phyloP scores from a whole-genome alignment of 2,329 filamentous ascomycete genomes.

The Fusarium sp. region DNA sequence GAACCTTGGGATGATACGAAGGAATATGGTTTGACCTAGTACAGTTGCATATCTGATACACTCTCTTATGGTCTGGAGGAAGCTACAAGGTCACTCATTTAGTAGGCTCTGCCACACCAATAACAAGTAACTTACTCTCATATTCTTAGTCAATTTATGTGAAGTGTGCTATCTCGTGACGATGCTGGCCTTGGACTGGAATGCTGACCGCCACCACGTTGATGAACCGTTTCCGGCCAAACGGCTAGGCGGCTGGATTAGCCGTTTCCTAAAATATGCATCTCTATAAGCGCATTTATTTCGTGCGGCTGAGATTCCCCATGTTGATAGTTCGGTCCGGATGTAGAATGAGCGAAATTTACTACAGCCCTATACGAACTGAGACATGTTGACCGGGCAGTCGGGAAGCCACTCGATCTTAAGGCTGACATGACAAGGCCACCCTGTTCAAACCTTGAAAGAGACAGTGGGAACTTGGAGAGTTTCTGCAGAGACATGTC shows the following conservation, averaged over 20 bases:
- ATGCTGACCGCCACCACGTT: background rate
- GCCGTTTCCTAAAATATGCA: background rate
- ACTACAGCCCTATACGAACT: background rate
- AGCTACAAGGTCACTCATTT: constrained; percentile 19
- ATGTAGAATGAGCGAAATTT: background rate
- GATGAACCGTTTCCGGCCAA: background rate
- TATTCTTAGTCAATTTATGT: background rate
- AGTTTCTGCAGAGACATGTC: background rate
- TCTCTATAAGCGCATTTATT: background rate
- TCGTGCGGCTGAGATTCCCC: background rate
- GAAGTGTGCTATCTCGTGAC: background rate
- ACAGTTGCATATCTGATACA: constrained; percentile 13
- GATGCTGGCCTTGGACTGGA: background rate
- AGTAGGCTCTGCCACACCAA: background rate
- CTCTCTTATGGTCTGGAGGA: constrained; percentile 19
- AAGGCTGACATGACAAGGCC: background rate
- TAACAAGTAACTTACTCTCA: constrained; percentile 6
- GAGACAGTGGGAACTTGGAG: too few relatives aligned
- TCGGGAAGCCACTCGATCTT: background rate
- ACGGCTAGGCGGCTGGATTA: background rate
- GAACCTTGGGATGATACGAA: background rate
- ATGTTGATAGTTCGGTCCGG: background rate
- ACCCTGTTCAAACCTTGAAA: rapidly evolving
- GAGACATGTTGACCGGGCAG: background rate
- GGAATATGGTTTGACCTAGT: background rate